Conservation (phyloP, 306 rosid species). For the Carpinus viminea region DNA sequence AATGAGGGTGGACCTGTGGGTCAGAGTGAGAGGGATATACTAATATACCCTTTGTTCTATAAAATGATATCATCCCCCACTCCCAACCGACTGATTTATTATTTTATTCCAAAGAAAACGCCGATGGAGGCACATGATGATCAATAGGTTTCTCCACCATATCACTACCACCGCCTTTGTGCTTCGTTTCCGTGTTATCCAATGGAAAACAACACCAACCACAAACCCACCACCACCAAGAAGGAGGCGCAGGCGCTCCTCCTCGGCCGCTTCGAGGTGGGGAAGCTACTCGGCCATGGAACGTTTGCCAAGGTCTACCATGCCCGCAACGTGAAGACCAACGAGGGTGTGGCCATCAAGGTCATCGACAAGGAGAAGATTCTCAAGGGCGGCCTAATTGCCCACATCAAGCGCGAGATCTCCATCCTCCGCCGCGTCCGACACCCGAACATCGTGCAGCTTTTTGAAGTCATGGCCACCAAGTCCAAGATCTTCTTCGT, state of each 20-base stretch:
- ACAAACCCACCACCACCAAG: conserved; percentile 25
- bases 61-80: no score
- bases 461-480: conserved; percentile 95
- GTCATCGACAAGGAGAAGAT: conserved; percentile 95
- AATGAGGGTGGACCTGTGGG: neutral
- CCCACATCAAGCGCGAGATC: conserved; percentile 96
- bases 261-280: conserved; percentile 77
- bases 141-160: neutral
- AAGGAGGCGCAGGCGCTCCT: conserved; percentile 46
- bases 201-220: conserved; percentile 13
- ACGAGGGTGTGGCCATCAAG: conserved; percentile 79
- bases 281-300: conserved; percentile 88
- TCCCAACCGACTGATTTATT: no score
- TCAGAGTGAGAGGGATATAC: no score
- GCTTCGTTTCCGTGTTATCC: neutral
- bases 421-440: conserved; percentile 96
- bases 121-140: no score
- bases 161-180: neutral
- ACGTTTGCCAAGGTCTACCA: conserved; percentile 90
- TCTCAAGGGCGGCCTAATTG: conserved; percentile 71
- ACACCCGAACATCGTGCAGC: conserved; percentile 88
- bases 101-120: no score
- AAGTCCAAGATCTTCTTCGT: conserved; percentile 90
- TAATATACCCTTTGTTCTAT: no score
- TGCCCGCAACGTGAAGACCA: conserved; percentile 66